A percentile compares a stretch with the other conserved stretches of the same genome.
Evolutionary conservation across 305 asterid genomes (phyloP).

Genomic region (Fraxinus ornus): DNA sequence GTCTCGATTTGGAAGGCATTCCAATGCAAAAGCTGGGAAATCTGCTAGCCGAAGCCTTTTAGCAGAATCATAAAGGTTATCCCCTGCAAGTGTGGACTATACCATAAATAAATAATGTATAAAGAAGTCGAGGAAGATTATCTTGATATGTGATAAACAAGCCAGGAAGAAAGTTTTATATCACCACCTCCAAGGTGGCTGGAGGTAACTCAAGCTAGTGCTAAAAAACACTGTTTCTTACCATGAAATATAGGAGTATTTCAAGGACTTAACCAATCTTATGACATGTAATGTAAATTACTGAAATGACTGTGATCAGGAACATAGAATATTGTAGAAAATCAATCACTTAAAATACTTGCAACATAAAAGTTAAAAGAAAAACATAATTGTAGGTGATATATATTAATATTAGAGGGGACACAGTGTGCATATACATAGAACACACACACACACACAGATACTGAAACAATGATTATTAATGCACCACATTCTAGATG

Average conservation of each 20-base stretch:
- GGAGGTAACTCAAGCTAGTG: conserved; percentile 3
- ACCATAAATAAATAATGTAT: not conserved
- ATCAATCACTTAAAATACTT: not conserved
- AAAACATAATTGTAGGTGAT: not conserved
- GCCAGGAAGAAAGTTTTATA: not conserved
- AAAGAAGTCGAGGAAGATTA: not conserved
- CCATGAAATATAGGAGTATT: not conserved
- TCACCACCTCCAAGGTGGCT: not conserved
- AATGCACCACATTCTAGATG: not conserved
- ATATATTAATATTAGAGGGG: not conserved
- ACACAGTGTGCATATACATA: not conserved
- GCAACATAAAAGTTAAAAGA: not conserved
- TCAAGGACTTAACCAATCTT: not conserved
- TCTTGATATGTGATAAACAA: not conserved
- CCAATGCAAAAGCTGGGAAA: conserved; percentile 92
- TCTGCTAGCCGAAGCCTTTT: conserved; percentile 64
- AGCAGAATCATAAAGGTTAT: conserved; percentile 80
- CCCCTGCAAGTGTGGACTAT: conserved; percentile 50
- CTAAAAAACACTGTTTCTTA: not conserved
- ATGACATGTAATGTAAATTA: not conserved
- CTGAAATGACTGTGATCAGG: not conserved
- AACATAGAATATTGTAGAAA: not conserved
- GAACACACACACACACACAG: not conserved
- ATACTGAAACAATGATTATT: not conserved
- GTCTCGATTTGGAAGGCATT: conserved; percentile 90